Evolutionary conservation across 2,329 filamentous ascomycete species (phyloP).

Genomic region (Monosporascus sp.): DNA sequence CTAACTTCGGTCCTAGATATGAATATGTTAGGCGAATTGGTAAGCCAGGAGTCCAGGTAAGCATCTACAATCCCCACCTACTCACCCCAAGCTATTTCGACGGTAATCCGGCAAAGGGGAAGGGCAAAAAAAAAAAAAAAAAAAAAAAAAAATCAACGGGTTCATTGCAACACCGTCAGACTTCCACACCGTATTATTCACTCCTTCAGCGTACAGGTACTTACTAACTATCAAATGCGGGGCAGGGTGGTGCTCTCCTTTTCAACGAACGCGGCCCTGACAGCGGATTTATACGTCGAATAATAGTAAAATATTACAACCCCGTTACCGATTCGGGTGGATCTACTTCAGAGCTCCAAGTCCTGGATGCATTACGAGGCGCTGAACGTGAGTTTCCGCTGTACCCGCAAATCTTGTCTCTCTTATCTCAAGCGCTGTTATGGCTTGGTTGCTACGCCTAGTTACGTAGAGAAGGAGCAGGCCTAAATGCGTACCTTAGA

Average conservation of each 20-base stretch:
- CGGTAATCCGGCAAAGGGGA: too few species aligned
- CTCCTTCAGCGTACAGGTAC: background rate
- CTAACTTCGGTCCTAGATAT: background rate
- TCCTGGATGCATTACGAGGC: background rate
- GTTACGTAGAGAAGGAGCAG: background rate
- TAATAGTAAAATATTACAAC: background rate
- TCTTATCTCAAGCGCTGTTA: background rate
- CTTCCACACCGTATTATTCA: too few species aligned
- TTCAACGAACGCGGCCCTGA: background rate
- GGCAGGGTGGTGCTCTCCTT: background rate
- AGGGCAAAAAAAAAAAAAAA: too few species aligned
- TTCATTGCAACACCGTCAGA: too few species aligned
- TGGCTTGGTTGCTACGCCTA: too few species aligned
- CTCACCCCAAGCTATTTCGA: too few species aligned
- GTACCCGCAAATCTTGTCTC: background rate
- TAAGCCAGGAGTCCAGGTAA: background rate
- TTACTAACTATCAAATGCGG: background rate
- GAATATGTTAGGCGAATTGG: background rate
- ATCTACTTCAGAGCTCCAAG: background rate
- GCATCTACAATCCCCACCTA: background rate
- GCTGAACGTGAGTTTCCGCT: background rate
- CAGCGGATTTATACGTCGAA: background rate
- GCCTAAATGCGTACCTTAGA: background rate
- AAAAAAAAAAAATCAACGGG: too few species aligned
- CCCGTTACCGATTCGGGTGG: background rate